Evolutionary conservation across 345 rosid genomes (phyloP), one percentile per base, ranked within the genome.

Genomic region (Acer yangbiense): DNA sequence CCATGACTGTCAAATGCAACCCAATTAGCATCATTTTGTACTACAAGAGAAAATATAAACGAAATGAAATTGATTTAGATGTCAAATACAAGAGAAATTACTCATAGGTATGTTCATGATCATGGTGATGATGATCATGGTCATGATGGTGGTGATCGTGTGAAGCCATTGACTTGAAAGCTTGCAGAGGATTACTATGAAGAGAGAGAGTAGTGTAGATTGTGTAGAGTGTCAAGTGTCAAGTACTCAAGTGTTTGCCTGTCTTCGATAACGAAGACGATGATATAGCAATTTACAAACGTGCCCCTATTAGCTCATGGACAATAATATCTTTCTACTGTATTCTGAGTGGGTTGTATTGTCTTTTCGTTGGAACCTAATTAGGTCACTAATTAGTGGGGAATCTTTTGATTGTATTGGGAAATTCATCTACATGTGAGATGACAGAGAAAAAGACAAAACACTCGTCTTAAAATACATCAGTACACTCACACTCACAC

Each of bases 81-180:
- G 43, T 14, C 32, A 66, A 76, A 39, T 23, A 39, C 8, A 7
- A 58, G 21, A 16, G 50, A 32, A 55, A 54, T 73, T 83, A 87
- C 87, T 79, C 85, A 61, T 87, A 78, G 58, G 78, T 11, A 5
- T 82, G 89, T 35, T 82, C 60, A 41, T 78, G 82, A 23, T 77
- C 48, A 35, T 74, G 75, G 8, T 65, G 77, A 20, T 81, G 71
- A 16, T 79, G 68, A 20, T 72, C 68, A 57, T 75, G 69, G 68
- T 67, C 74, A 41, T 77, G 79, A 50, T 78, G 48, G 32, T 84
- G 84, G 17, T 78, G 74, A 23, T 81, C 77, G 20, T 76, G 85
- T 7, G 81, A 73, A 57, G 80, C 74, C 78, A 76, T 75, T 65
- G 73, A 48, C 65, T 54, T 35, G 7, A 2, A 6, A 21, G 46